Conservation (phyloP, 2,329 filamentous ascomycete genomes). For the Fusarium pseudocircinatum region DNA sequence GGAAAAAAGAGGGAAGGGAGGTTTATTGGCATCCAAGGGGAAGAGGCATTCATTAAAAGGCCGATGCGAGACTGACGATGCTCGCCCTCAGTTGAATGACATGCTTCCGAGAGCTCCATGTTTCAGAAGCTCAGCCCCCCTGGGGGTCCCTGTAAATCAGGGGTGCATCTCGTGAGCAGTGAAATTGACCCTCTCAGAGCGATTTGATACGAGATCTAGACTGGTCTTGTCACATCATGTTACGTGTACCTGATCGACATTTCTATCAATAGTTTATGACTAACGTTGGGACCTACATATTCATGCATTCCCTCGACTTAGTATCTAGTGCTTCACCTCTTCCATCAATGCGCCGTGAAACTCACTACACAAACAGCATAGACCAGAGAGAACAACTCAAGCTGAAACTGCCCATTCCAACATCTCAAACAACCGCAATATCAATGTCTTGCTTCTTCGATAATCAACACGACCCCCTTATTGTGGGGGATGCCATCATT, state of each 20-base stretch:
- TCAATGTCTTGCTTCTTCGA: background rate
- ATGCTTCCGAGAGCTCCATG: slow-evolving; percentile 27
- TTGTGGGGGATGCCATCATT: slow-evolving; percentile 32
- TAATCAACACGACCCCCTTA: slow-evolving; percentile 12
- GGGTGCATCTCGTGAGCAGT: slow-evolving; percentile 8
- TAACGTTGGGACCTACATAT: background rate
- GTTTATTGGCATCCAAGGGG: background rate
- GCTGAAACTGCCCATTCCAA: slow-evolving; percentile 34
- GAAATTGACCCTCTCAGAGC: slow-evolving; percentile 12
- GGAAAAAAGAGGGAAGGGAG: background rate
- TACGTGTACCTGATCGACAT: slow-evolving; percentile 13
- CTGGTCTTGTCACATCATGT: slow-evolving; percentile 16
- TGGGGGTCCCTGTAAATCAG: background rate
- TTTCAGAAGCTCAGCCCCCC: slow-evolving; percentile 38
- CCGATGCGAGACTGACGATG: slow-evolving; percentile 1
- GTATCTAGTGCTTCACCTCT: background rate
- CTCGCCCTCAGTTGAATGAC: background rate
- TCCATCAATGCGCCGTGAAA: background rate
- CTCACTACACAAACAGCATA: background rate
- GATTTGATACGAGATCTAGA: slow-evolving; percentile 25
- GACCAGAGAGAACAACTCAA: background rate
- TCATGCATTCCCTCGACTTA: background rate
- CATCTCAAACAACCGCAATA: slow-evolving; percentile 18
- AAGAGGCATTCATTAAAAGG: slow-evolving; percentile 20
- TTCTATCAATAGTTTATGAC: background rate